phyloP scores from a whole-genome alignment of 768 basidiomycete genomes.

The Lenzites betulinus region DNA sequence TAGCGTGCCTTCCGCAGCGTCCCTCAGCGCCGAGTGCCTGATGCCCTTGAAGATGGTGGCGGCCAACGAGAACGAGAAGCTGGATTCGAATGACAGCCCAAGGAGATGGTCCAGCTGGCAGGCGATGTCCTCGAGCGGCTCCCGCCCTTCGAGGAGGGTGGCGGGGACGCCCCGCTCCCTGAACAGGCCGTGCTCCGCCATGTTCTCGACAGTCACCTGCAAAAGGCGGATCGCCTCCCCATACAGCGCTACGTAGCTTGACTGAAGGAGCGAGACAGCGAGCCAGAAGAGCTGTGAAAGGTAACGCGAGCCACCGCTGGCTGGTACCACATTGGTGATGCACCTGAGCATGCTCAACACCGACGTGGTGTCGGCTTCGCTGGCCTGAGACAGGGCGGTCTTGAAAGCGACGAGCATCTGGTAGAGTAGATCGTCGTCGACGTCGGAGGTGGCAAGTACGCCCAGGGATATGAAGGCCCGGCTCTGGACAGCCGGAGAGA shows the following conservation, averaged over 20 bases:
- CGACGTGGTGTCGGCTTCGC: constrained; percentile 66
- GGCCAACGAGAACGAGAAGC: constrained; percentile 81
- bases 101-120: constrained; percentile 72
- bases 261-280: constrained; percentile 80
- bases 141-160: constrained; percentile 65
- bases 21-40: constrained; percentile 63
- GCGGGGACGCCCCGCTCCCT: constrained; percentile 50
- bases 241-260: constrained; percentile 71
- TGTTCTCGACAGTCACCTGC: constrained; percentile 60
- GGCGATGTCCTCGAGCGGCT: constrained; percentile 64
- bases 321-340: constrained; percentile 75
- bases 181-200: constrained; percentile 64
- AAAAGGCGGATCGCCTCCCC: constrained; percentile 70
- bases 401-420: constrained; percentile 90
- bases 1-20: constrained; percentile 61
- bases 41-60: constrained; percentile 87
- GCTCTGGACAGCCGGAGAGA: constrained; percentile 84
- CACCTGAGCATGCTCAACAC: constrained; percentile 90
- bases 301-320: constrained; percentile 71
- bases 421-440: constrained; percentile 92
- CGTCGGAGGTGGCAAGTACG: constrained; percentile 77
- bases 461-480: constrained; percentile 85
- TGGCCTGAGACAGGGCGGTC: constrained; percentile 66
- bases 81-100: constrained; percentile 73
- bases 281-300: constrained; percentile 83